A percentile compares a stretch with the other conserved stretches of the same genome.
These are phyloP conservation scores for Fusarium setosum DNA, from an alignment of 2,329 filamentous ascomycete genomes.

Conservation along the genomic window DNA sequence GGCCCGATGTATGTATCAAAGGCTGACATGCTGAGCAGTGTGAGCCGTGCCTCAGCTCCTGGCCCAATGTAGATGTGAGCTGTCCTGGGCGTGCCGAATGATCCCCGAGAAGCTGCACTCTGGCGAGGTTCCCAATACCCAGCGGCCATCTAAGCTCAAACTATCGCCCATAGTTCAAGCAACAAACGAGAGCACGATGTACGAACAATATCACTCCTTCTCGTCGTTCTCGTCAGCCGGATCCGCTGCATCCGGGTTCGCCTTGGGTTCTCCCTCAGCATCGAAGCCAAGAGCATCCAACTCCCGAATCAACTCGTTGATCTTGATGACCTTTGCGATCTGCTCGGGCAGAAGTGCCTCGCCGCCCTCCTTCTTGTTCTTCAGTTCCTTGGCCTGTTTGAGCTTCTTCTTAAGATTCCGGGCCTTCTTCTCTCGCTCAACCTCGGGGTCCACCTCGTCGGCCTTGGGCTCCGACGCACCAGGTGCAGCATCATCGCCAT, in stretches of 20 bases:
- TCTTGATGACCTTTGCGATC: constrained; percentile 97
- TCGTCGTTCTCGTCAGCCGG: constrained; percentile 22
- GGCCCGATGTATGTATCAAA: no score
- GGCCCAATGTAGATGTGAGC: neutral
- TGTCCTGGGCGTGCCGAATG: neutral
- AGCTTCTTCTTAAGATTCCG: constrained; percentile 94
- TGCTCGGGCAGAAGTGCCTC: constrained; percentile 90
- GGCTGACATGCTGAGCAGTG: no score
- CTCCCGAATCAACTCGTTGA: constrained; percentile 91
- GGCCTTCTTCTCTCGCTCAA: constrained; percentile 91
- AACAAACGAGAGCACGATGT: neutral
- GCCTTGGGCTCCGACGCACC: constrained; percentile 34
- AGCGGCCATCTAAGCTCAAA: neutral
- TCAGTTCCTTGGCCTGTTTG: constrained; percentile 90
- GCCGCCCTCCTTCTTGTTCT: constrained; percentile 90
- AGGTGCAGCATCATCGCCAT: constrained; percentile 64
- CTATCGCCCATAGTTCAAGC: neutral
- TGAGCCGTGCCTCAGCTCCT: neutral
- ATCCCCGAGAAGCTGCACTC: neutral
- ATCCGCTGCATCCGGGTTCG: constrained; percentile 18
- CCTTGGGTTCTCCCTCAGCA: constrained; percentile 73
- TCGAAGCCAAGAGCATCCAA: constrained; percentile 88
- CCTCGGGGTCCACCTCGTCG: constrained; percentile 72
- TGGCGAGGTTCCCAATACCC: neutral
- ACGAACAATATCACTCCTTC: constrained; percentile 36